Evolutionary conservation across 805 yeast species (phyloP), one percentile per base, ranked within the genome.

Genomic region (Brettanomyces nanus): DNA sequence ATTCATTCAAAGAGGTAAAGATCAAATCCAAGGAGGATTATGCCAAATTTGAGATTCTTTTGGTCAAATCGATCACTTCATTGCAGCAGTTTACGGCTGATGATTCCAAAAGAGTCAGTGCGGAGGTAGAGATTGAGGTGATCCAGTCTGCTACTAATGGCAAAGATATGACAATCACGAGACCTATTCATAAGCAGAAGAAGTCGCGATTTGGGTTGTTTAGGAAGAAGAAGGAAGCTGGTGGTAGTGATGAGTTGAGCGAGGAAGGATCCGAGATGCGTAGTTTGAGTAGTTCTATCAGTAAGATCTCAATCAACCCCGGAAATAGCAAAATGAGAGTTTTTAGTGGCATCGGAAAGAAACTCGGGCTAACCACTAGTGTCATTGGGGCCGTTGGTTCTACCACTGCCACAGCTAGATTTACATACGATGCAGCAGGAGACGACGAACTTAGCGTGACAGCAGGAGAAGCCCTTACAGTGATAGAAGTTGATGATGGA

Each of bases 121-220:
- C 80, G 10, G 95, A 87, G 53, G 97, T 89, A 15, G 90, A 83
- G 50, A 79, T 90, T 36, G 97, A 90, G 58, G 78, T 92, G 20
- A 86, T 92, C 47, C 92, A 85, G 57, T 75, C 80, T 42, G 86
- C 82, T 36, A 87, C 92, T 1, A 85, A 81, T 1, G 89, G 79
- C 40, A 68, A 73, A 48, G 92, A 84, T 55, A 62, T 84, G 48
- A 66, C 80, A 10, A 64, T 81, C 40, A 71, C 73, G 28, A 73
- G 68, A 31, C 66, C 70, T 14, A 65, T 68, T 21, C 59, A 69
- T 20, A 62, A 65, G 33, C 75, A 78, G 56, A 84, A 82, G 53
- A 73, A 71, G 41, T 68, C 75, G 18, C 79, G 85, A 0, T 61
- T 85, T 33, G 58, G 60, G 3, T 48, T 60, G 29, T 43, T 59